Evolutionary conservation across 805 yeast genomes (phyloP), one percentile per base, ranked within the genome.

Genomic region (Starmerella sirachaensis): DNA sequence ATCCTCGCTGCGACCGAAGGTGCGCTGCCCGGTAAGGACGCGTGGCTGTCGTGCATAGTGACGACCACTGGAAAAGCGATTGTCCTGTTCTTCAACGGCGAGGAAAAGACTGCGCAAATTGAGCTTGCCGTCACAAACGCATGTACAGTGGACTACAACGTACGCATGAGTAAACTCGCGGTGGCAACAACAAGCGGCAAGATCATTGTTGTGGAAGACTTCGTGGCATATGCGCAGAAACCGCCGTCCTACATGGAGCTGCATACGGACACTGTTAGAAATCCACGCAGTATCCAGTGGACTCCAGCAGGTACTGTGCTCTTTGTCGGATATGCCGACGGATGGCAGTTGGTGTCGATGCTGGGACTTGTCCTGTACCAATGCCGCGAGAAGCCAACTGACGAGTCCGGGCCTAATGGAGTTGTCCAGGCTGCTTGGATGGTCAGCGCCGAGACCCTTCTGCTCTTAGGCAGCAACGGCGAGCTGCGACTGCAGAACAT

Each of bases 321-420:
- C 21, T 39, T 56, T 54, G 52, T 50, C 14, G 54, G 62, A 35
- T 52, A 47, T 52, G 40, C 51, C 37, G 56, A 55, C 29, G 74
- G 74, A 5, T 72, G 75, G 75, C 62, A 62, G 33, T 41, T 67
- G 18, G 61, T 59, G 42, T 67, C 76, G 3, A 62, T 61, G 12
- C 58, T 69, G 24, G 77, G 77, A 1, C 65, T 67, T 46, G 51
- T 18, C 2, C 36, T 51, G 16, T 48, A 39, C 23, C 28, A 35
- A 22, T 18, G 31, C 32, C 39, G 36, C 3, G 33, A 32, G 9
- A 18, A 20, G 13, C 26, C 41, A 4, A 8, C 20, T 1, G 39
- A 21, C 14, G 17, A 13, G 6, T n/a, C 16, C 7, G 30, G 16
- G n/a, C 31, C 43, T 11, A 24, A 24, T 1, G 58, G 60, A 1